Conservation (phyloP, 805 yeast species). For the Clavispora asparagi region DNA sequence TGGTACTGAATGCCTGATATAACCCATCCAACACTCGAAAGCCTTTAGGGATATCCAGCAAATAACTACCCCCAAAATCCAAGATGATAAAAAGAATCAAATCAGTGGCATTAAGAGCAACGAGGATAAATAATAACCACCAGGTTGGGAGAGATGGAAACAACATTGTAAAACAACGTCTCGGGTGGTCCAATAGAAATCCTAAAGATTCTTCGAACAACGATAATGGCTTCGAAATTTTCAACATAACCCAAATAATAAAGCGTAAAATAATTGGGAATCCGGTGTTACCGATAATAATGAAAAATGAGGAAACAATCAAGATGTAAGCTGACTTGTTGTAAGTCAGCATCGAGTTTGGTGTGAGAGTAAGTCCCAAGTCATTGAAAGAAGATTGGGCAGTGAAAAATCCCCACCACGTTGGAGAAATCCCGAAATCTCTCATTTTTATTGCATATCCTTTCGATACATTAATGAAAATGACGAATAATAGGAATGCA, state of each 20-base stretch:
- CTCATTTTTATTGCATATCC: slow-evolving; percentile 42
- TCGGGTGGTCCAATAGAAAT: slow-evolving; percentile 88
- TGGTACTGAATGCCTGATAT: slow-evolving; percentile 84
- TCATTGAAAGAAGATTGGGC: slow-evolving; percentile 79
- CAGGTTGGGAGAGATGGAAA: slow-evolving; percentile 93
- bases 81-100: slow-evolving; percentile 73
- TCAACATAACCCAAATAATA: slow-evolving; percentile 74
- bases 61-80: slow-evolving; percentile 50
- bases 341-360: slow-evolving; percentile 73
- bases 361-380: slow-evolving; percentile 76
- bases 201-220: slow-evolving; percentile 70
- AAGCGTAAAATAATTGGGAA: slow-evolving; percentile 82
- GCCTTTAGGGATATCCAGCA: slow-evolving; percentile 57
- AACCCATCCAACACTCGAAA: slow-evolving; percentile 75
- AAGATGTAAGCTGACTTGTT: slow-evolving; percentile 59
- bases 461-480: slow-evolving; percentile 45
- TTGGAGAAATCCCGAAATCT: slow-evolving; percentile 59
- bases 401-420: slow-evolving; percentile 94
- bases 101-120: slow-evolving; percentile 71
- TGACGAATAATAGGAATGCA: slow-evolving; percentile 47
- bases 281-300: slow-evolving; percentile 91
- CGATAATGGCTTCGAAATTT: slow-evolving; percentile 61
- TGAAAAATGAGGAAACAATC: slow-evolving; percentile 59
- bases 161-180: slow-evolving; percentile 90
- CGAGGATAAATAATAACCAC: slow-evolving; percentile 80